Evolutionary conservation across 495 filamentous ascomycete species (phyloP).

Genomic region (Pyrenula aspistea): DNA sequence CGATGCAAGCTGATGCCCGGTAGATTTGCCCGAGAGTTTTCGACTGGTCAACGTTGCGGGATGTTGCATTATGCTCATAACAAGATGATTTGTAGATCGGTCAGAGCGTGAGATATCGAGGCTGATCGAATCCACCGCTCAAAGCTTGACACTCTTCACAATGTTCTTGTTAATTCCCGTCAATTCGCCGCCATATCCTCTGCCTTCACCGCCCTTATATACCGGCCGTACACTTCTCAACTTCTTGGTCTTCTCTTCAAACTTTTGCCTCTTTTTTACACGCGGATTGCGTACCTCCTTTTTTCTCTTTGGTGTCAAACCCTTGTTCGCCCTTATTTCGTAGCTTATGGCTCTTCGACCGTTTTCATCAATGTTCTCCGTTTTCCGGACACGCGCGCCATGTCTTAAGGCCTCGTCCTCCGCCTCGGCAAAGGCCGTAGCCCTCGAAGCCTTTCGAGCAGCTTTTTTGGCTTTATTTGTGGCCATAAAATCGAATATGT

Average conservation of each 20-base stretch:
- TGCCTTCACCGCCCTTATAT: slow-evolving; percentile 79
- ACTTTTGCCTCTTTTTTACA: slow-evolving; percentile 96
- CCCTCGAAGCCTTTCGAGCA: slow-evolving; percentile 47
- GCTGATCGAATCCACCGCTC: too few species aligned
- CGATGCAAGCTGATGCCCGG: too few species aligned
- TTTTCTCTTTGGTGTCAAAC: slow-evolving; percentile 73
- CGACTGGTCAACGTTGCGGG: too few species aligned
- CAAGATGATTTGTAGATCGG: too few species aligned
- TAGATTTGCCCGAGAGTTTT: too few species aligned
- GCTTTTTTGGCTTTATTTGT: slow-evolving; percentile 59
- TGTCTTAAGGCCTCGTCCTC: slow-evolving; percentile 38
- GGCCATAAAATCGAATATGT: slow-evolving; percentile 77
- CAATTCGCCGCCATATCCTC: slow-evolving; percentile 80
- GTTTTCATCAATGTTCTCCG: slow-evolving; percentile 52
- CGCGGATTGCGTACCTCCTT: slow-evolving; percentile 90
- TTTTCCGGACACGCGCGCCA: slow-evolving; percentile 41
- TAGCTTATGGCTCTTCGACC: slow-evolving; percentile 86
- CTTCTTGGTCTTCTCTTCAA: slow-evolving; percentile 90
- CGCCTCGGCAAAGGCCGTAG: slow-evolving; percentile 28
- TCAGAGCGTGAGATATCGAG: too few species aligned
- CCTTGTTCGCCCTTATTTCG: slow-evolving; percentile 94
- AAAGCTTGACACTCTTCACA: slow-evolving; percentile 84
- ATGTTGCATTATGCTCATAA: too few species aligned
- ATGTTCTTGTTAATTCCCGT: slow-evolving; percentile 91
- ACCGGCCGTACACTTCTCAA: slow-evolving; percentile 66